These are phyloP conservation scores for Solanum arcanum DNA, from an alignment of 257 asterid genomes.

Conservation along the genomic window DNA sequence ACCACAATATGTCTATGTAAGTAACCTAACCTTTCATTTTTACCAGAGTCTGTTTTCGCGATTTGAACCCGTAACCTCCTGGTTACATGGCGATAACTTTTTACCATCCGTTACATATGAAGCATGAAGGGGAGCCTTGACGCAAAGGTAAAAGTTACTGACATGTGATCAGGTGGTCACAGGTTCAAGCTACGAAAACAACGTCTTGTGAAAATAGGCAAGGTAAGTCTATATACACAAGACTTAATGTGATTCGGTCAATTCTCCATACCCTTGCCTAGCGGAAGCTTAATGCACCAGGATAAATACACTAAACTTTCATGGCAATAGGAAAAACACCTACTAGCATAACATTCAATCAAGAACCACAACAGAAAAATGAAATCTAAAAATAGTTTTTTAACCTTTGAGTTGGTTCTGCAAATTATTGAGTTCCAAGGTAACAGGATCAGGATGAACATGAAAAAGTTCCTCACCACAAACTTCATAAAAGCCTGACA, in stretches of 20 bases:
- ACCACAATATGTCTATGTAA: not conserved
- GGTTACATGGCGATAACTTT: not conserved
- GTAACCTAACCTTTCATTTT: not conserved
- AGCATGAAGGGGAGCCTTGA: not conserved
- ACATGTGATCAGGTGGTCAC: not conserved
- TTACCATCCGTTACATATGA: not conserved
- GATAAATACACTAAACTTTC: not conserved
- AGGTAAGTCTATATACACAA: not conserved
- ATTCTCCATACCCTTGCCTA: not conserved
- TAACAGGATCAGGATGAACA: slow-evolving; percentile 53
- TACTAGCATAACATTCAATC: not conserved
- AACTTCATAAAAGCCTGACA: slow-evolving; percentile 31
- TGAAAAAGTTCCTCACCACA: slow-evolving; percentile 26
- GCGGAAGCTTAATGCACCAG: not conserved
- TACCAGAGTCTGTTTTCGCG: not conserved
- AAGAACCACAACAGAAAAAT: not conserved
- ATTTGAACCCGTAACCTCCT: not conserved
- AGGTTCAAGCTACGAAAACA: not conserved
- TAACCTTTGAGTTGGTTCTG: slow-evolving; percentile 76
- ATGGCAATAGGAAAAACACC: not conserved
- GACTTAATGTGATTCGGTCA: not conserved
- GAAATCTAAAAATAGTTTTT: not conserved
- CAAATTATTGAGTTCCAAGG: slow-evolving; percentile 58
- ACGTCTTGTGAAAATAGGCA: not conserved
- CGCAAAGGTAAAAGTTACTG: not conserved